Evolutionary conservation across 805 yeast genomes (phyloP).

Genomic region (Ogataea trehaloabstinens): DNA sequence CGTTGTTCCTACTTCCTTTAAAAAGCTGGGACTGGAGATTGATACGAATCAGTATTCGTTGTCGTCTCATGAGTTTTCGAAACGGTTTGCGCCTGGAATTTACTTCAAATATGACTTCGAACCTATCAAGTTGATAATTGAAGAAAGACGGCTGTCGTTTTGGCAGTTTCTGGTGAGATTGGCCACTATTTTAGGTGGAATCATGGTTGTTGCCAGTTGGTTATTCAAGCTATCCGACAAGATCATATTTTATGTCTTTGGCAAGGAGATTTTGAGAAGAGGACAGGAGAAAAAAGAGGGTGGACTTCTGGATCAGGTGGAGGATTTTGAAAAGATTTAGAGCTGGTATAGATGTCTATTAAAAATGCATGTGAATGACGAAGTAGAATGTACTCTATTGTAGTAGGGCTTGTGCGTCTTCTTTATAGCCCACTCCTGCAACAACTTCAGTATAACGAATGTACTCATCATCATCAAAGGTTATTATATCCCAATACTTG

Average conservation of each 20-base stretch:
- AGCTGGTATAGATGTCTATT: neutral
- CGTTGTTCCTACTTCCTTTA: slow-evolving; percentile 81
- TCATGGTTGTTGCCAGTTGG: slow-evolving; percentile 70
- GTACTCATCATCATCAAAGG: slow-evolving; percentile 92
- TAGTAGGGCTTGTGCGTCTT: slow-evolving; percentile 16
- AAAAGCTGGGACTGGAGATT: slow-evolving; percentile 64
- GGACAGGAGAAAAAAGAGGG: slow-evolving; percentile 45
- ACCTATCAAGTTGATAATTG: slow-evolving; percentile 68
- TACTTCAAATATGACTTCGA: slow-evolving; percentile 86
- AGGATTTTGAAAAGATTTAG: slow-evolving; percentile 27
- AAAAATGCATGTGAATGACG: neutral
- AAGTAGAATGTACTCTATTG: neutral
- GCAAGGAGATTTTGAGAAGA: slow-evolving; percentile 51
- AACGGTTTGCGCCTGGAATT: slow-evolving; percentile 63
- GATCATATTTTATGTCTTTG: slow-evolving; percentile 48
- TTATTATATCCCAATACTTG: slow-evolving; percentile 95
- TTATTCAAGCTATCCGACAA: slow-evolving; percentile 56
- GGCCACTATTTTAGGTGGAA: slow-evolving; percentile 81
- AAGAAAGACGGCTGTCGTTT: slow-evolving; percentile 74
- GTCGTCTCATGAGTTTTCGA: slow-evolving; percentile 38
- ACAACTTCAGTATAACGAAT: slow-evolving; percentile 32
- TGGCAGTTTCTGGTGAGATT: slow-evolving; percentile 72
- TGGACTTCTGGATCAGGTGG: slow-evolving; percentile 27
- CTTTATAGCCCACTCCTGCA: slow-evolving; percentile 17
- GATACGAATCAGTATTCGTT: slow-evolving; percentile 87